Base-by-base conservation (phyloP, 2,329 filamentous ascomycete genomes). In the Claviceps citrina region DNA sequence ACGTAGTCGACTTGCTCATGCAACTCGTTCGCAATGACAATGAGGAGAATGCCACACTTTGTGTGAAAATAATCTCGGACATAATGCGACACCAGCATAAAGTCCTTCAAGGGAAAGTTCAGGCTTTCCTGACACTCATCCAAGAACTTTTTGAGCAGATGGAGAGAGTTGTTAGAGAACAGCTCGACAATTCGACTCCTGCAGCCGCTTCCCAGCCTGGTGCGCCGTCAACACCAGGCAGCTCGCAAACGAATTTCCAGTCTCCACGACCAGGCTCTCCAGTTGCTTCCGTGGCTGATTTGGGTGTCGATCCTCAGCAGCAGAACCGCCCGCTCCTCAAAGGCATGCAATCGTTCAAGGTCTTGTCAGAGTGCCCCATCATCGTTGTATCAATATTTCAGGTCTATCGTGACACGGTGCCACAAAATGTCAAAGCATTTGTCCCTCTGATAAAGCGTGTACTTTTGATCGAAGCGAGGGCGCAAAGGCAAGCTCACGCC, bases 381-480 rank as follows among this genome's bases (percentile, higher is more conserved):
- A 96, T 98, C 31, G 91, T 99, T 3, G 91, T 98, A 1, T 96
- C 89, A 4, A 84, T 98, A 48, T 96, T 98, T 58, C 91, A 98
- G 62, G 82, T 89, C 5, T 91, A 98, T 53, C 77, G 87, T 36
- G 68, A 63, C 35, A 81, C 81, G 5, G 89, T 94, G 2, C 68
- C 76, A 28, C 72, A 79, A 41, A 95, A 95, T 52, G 87, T 98
- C 38, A 86, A 84, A 62, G 72, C 80, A 8, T 96, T 99, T 53
- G 84, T 96, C 5, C 89, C 91, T 3, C 68, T 93, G 18, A 98
- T 98, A 55, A 95, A 95, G 65, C 77, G 77, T 32, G 87, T 94
- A 24, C 65, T 99, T 25, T 70, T 84, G 46, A 70, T 94, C 7
- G 85, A 98, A 62, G 91, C 93, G 10, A 85, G 82, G 53, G 87